These are phyloP conservation scores for Penicillium sp. DNA, from an alignment of 2,329 filamentous ascomycete genomes.

Conservation along the genomic window DNA sequence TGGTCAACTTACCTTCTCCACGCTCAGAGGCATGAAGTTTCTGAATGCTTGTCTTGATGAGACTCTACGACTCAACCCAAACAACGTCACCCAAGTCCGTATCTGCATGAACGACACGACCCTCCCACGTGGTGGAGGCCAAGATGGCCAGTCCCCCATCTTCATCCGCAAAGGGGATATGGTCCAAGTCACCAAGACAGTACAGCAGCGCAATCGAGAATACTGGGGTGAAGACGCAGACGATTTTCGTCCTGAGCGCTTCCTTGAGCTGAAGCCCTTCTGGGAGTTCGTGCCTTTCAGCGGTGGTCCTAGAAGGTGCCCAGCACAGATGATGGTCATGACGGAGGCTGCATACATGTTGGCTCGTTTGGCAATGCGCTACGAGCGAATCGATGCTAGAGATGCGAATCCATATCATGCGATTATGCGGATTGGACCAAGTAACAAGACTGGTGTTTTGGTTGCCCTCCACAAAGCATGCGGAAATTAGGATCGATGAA, in stretches of 20 bases:
- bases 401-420: too few relatives aligned
- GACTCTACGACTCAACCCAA: conserved; percentile 42
- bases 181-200: conserved; percentile 61
- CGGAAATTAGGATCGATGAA: too few relatives aligned
- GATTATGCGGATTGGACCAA: too few relatives aligned
- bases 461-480: too few relatives aligned
- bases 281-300: conserved; percentile 74
- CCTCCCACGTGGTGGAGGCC: conserved; percentile 53
- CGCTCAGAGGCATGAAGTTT: conserved; percentile 38
- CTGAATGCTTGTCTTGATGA: conserved; percentile 36
- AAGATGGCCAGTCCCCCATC: conserved; percentile 54
- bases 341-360: conserved; percentile 65
- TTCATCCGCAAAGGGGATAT: conserved; percentile 60
- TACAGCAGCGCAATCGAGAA: conserved; percentile 64
- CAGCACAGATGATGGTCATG: conserved; percentile 75
- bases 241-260: conserved; percentile 61
- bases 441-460: too few relatives aligned
- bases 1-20: conserved; percentile 41
- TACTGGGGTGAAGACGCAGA: conserved; percentile 44
- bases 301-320: conserved; percentile 66
- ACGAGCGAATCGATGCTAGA: conserved; percentile 59
- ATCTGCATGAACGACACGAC: conserved; percentile 38
- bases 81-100: conserved; percentile 44
- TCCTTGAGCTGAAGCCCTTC: conserved; percentile 57
- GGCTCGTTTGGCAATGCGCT: conserved; percentile 66